Evolutionary conservation across 2,329 filamentous ascomycete genomes (phyloP).

Genomic region (Alternaria arbusti): DNA sequence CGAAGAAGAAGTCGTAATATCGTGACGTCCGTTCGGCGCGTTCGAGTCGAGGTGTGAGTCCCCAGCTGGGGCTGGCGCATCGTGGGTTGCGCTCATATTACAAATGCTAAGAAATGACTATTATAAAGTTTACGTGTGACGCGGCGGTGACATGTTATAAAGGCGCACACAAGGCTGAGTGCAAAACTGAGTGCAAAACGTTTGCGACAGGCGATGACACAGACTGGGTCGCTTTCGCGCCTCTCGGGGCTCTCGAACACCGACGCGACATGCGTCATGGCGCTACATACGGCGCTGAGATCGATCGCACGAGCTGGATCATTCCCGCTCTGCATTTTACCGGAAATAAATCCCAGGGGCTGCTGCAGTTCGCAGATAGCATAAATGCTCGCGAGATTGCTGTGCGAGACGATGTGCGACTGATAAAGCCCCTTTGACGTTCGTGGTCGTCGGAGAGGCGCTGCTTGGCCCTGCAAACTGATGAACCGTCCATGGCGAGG

Average conservation of each 20-base stretch:
- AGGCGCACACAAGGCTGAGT: neutral
- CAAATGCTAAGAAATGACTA: neutral
- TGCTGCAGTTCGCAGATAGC: neutral
- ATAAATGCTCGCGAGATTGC: neutral
- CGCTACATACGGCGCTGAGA: slow-evolving; percentile 5
- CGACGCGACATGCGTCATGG: slow-evolving; percentile 9
- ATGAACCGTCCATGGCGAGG: neutral
- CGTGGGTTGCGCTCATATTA: slow-evolving; percentile 14
- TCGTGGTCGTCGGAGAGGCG: neutral
- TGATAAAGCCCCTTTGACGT: neutral
- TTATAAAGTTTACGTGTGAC: neutral
- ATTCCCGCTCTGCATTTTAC: neutral
- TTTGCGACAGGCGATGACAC: neutral
- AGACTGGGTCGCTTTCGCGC: slow-evolving; percentile 1
- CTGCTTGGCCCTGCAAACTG: neutral
- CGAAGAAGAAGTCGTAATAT: slow-evolving; percentile 19
- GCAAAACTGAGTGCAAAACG: neutral
- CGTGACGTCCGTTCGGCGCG: slow-evolving; percentile 17
- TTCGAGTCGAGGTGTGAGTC: neutral
- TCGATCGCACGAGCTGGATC: slow-evolving; percentile 6
- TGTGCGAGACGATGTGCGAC: neutral
- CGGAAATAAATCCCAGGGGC: neutral
- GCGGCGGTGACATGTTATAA: slow-evolving; percentile 5
- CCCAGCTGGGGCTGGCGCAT: neutral
- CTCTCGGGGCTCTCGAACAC: slow-evolving; percentile 6